Conservation (phyloP, 768 basidiomycete species). For the Cystofilobasidium capitatum region DNA sequence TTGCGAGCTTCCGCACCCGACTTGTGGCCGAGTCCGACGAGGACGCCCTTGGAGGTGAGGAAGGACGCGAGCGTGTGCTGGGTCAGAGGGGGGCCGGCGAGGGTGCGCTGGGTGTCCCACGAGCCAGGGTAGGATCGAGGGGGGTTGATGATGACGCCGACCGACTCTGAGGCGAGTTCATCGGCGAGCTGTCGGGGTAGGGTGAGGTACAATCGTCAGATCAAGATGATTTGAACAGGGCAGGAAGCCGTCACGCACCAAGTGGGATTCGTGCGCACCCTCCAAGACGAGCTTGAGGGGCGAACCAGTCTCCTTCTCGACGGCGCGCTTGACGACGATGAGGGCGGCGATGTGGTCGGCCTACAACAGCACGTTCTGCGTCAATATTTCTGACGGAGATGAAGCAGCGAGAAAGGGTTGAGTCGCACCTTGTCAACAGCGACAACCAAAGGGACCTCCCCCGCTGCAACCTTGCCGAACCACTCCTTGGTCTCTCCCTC, state of each 20-base stretch:
- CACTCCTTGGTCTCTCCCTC: constrained; percentile 44
- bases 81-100: constrained; percentile 64
- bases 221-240: constrained; percentile 43
- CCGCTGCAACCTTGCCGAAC: constrained; percentile 42
- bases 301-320: constrained; percentile 43
- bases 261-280: constrained; percentile 38
- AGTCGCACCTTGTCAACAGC: constrained; percentile 45
- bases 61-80: constrained; percentile 51
- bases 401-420: neutral
- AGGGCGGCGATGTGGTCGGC: constrained; percentile 62
- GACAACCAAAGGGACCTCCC: constrained; percentile 54
- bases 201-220: constrained; percentile 52
- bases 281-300: constrained; percentile 35
- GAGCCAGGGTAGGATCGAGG: constrained; percentile 57
- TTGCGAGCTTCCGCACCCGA: constrained; percentile 61
- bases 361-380: neutral
- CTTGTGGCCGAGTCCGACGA: constrained; percentile 47
- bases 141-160: constrained; percentile 62
- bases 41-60: constrained; percentile 59
- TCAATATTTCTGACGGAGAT: neutral
- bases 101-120: constrained; percentile 59
- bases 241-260: constrained; percentile 34
- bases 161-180: constrained; percentile 54
- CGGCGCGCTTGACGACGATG: constrained; percentile 55
- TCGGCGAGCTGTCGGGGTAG: constrained; percentile 54